These are phyloP conservation scores for Evansstolkia leycettana DNA, from an alignment of 495 filamentous ascomycete genomes.

Conservation along the genomic window DNA sequence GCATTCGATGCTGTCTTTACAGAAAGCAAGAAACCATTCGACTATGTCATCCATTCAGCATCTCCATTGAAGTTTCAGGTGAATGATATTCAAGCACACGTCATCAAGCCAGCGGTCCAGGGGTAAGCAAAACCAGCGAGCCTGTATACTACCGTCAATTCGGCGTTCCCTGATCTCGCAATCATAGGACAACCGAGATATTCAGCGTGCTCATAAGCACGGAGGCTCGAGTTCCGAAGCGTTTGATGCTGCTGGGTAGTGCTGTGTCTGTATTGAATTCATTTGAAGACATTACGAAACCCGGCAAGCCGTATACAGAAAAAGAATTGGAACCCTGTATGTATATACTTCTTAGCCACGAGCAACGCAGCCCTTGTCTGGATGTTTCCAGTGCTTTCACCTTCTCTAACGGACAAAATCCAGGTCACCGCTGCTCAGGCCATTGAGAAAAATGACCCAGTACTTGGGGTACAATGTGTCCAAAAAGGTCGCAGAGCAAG, in stretches of 20 bases:
- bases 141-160: not conserved
- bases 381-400: too few species aligned
- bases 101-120: conserved; percentile 27
- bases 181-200: conserved; percentile 13
- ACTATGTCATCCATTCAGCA: conserved; percentile 39
- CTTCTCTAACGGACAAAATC: not conserved
- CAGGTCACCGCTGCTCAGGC: conserved; percentile 20
- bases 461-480: conserved; percentile 22
- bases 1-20: conserved; percentile 35
- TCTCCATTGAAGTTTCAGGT: conserved; percentile 29
- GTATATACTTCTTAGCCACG: too few species aligned
- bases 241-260: conserved; percentile 17
- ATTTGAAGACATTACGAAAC: conserved; percentile 10
- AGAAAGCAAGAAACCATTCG: conserved; percentile 20
- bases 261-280: conserved; percentile 17
- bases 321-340: conserved; percentile 27
- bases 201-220: conserved; percentile 10
- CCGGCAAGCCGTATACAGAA: conserved; percentile 19
- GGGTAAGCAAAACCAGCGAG: conserved; percentile 5
- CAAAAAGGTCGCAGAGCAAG: conserved; percentile 23
- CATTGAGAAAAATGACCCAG: conserved; percentile 12
- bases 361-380: too few species aligned
- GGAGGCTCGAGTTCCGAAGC: conserved; percentile 16
- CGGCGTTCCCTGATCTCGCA: too few species aligned
- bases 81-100: conserved; percentile 29